A percentile compares a stretch with the other conserved stretches of the same genome.
Conservation (phyloP, 2,329 filamentous ascomycete species). For the Aureobasidium sp. region DNA sequence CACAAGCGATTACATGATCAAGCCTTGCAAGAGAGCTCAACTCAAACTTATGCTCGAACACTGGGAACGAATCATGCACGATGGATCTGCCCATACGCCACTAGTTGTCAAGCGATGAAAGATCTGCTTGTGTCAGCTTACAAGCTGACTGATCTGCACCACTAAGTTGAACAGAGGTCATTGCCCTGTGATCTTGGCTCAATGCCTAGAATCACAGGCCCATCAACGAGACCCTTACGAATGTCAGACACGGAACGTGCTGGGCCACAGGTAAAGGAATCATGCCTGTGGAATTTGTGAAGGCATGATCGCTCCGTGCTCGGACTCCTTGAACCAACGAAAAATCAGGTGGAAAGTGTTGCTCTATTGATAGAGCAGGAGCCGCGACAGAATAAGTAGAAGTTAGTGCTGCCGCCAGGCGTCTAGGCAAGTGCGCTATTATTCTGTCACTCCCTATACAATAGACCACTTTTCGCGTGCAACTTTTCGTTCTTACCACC, state of each 20-base stretch:
- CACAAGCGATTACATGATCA: constrained; percentile 15
- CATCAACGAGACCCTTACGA: not conserved
- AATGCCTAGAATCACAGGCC: not conserved
- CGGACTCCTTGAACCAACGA: too few species aligned
- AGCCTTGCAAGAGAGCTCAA: constrained; percentile 13
- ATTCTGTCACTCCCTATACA: not conserved
- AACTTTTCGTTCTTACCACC: not conserved
- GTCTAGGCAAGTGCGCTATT: too few species aligned
- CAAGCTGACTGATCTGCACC: not conserved
- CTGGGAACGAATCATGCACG: constrained; percentile 12
- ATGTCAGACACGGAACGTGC: not conserved
- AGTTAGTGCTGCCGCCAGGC: not conserved
- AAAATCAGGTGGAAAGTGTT: too few species aligned
- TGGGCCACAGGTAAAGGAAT: not conserved
- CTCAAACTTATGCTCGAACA: constrained; percentile 7
- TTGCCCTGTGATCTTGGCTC: not conserved
- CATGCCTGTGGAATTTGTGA: too few species aligned
- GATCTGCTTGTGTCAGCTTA: not conserved
- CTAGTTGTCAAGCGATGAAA: not conserved
- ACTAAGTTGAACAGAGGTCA: not conserved
- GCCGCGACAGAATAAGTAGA: not conserved
- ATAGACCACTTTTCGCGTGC: not conserved
- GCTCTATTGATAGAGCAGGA: not conserved
- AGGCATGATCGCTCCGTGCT: too few species aligned
- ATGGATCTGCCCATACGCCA: constrained; percentile 7